These are phyloP conservation scores for Hansfordia pulvinata DNA, from an alignment of 2,329 filamentous ascomycete species.

Conservation along the genomic window DNA sequence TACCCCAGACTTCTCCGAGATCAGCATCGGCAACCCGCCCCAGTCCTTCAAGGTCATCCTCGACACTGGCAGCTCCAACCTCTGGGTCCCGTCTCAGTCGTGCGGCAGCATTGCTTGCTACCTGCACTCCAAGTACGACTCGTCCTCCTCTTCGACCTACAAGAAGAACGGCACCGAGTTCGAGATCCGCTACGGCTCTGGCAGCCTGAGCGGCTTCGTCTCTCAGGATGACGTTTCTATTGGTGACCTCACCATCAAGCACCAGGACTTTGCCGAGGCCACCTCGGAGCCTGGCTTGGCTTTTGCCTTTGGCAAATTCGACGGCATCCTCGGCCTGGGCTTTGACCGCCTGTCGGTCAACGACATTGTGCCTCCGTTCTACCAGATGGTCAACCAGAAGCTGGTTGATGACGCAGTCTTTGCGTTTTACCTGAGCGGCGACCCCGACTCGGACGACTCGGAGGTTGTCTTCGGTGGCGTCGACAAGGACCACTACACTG, in stretches of 20 bases:
- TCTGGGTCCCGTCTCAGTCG: constrained; percentile 87
- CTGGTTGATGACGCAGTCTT: constrained; percentile 88
- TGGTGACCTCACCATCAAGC: constrained; percentile 76
- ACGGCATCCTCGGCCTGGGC: constrained; percentile 89
- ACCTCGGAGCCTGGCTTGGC: constrained; percentile 91
- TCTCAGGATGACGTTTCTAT: constrained; percentile 80
- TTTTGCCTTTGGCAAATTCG: constrained; percentile 94
- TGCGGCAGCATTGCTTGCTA: constrained; percentile 97
- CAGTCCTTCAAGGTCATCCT: constrained; percentile 98
- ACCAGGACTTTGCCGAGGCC: constrained; percentile 92
- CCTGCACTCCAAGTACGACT: constrained; percentile 94
- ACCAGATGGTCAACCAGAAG: constrained; percentile 84
- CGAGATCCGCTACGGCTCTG: constrained; percentile 90
- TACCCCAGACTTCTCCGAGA: constrained; percentile 85
- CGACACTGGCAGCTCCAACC: constrained; percentile 96
- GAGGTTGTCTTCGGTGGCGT: constrained; percentile 85
- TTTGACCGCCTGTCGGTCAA: constrained; percentile 98
- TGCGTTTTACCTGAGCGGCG: constrained; percentile 84
- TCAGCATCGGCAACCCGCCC: constrained; percentile 79
- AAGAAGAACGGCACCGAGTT: constrained; percentile 89
- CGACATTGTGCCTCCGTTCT: constrained; percentile 86
- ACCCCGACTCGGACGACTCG: constrained; percentile 56
- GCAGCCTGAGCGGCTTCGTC: constrained; percentile 83
- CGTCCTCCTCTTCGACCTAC: constrained; percentile 75
- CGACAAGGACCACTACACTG: constrained; percentile 66